These are phyloP conservation scores for Aureobasidium sp. DNA, from an alignment of 2,329 filamentous ascomycete genomes.

Conservation along the genomic window DNA sequence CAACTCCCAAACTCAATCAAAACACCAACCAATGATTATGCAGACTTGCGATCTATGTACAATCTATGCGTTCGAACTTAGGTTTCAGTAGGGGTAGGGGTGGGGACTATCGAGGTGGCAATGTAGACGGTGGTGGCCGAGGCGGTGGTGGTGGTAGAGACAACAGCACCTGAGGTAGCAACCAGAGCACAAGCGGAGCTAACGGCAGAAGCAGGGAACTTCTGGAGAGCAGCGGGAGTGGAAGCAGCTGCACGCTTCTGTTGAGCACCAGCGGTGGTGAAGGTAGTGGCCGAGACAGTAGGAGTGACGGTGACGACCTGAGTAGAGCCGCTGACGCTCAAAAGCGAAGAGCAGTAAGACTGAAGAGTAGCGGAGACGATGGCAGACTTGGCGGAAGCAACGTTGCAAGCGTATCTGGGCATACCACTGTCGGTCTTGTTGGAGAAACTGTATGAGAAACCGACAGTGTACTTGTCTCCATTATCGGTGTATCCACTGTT, in stretches of 20 bases:
- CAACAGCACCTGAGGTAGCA: neutral
- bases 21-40: neutral
- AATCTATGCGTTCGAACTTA: neutral
- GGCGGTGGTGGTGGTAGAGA: slow-evolving; percentile 17
- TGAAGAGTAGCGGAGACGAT: slow-evolving; percentile 22
- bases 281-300: neutral
- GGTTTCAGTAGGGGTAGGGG: neutral
- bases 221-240: slow-evolving; percentile 23
- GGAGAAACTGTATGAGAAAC: slow-evolving; percentile 26
- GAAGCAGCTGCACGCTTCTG: neutral
- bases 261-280: neutral
- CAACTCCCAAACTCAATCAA: neutral
- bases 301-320: slow-evolving; percentile 9
- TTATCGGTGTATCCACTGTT: slow-evolving; percentile 31
- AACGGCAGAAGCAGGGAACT: slow-evolving; percentile 20
- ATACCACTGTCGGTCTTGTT: slow-evolving; percentile 23
- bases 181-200: slow-evolving; percentile 22
- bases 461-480: slow-evolving; percentile 28
- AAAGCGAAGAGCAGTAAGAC: slow-evolving; percentile 23
- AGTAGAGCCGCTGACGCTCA: slow-evolving; percentile 2
- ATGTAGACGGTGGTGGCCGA: neutral
- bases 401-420: slow-evolving; percentile 10
- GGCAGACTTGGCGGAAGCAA: slow-evolving; percentile 22
- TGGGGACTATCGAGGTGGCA: neutral
- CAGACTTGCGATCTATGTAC: neutral